Base-by-base conservation (phyloP, 108 stramenopile species). In the Nitzschia sp. region DNA sequence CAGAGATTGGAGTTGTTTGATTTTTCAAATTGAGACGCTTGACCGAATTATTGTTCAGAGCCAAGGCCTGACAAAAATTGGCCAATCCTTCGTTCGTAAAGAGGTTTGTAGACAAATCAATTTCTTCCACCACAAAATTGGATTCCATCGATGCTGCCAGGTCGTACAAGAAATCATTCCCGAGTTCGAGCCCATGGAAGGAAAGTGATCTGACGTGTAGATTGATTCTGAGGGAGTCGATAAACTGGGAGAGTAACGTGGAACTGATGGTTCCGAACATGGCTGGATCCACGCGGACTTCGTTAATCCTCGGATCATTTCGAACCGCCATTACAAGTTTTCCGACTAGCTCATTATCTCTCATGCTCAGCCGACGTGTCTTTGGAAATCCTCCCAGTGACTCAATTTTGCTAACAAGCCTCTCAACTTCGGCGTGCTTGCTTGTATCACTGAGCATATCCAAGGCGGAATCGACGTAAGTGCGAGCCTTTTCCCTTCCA, bases 21-120 rank as follows among this genome's bases (percentile, higher is more conserved):
- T 74, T 74, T 26, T 66, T 45, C 19, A 74, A 45, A 58, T 66
- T 74, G 9, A 74, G 21, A 15, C 1, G 3, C 21, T 48, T 66
- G 22, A 48, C 67, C 29, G 73, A 54, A 3, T 66, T 50, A 28
- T 74, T 74, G 19, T 57, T 46, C 21, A 6, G 23, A 15, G 65
- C 73, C 1, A 74, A 13, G 29, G 64, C 22, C 44, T 75, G 74
- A 34, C 79, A 80, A 45, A 80, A 75, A 44, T 66, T 70, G 22
- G 69, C 58, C 46, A 80, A 41, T 2, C 68, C 79, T 41, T 68
- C 79, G 29, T 55, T 75, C 8, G 79, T 80, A 60, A 80, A 75
- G 27, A 31, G 36, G 54, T 80, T 80, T 17, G 41, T 36, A 8
- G 69, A 71, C 31, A 80, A 52, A 63, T 80, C 60, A 35, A 80